A percentile compares a stretch with the other conserved stretches of the same genome.
phyloP scores from a whole-genome alignment of 495 filamentous ascomycete genomes.

The Podospora pseudopauciseta region DNA sequence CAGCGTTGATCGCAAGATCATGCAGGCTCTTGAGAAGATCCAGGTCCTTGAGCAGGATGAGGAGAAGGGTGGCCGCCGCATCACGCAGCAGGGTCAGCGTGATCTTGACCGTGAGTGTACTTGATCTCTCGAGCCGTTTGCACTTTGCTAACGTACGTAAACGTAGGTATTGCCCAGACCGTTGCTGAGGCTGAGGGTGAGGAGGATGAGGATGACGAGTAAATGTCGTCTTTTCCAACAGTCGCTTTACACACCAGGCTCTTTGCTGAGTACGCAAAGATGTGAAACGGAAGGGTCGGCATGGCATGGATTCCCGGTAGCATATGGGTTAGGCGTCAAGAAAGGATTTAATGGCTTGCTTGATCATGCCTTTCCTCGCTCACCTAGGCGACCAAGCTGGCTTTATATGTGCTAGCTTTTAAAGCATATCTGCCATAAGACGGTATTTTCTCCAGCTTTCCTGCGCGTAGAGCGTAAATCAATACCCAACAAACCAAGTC shows the following conservation, averaged over 20 bases:
- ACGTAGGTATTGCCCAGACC: constrained; percentile 64
- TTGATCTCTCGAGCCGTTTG: neutral
- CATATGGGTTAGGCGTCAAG: constrained; percentile 41
- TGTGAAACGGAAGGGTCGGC: constrained; percentile 18
- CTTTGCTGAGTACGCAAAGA: neutral
- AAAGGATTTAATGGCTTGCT: constrained; percentile 38
- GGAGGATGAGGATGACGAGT: constrained; percentile 58
- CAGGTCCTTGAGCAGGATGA: constrained; percentile 93
- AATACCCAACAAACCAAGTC: neutral
- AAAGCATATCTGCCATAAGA: neutral
- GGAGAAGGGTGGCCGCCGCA: constrained; percentile 94
- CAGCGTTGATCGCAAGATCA: constrained; percentile 89
- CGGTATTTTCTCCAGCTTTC: neutral
- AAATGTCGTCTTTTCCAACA: constrained; percentile 27
- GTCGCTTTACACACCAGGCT: constrained; percentile 2
- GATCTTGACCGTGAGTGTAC: constrained; percentile 84
- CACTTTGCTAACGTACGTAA: neutral
- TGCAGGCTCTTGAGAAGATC: constrained; percentile 98
- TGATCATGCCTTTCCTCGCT: constrained; percentile 26
- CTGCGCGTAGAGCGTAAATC: neutral
- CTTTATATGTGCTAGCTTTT: constrained; percentile 1
- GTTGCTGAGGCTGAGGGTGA: constrained; percentile 69
- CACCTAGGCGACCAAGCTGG: constrained; percentile 12
- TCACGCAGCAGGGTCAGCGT: constrained; percentile 94
- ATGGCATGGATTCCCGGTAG: constrained; percentile 35